Conservation (phyloP, 208 protist species). For the Phytomonas serpens region DNA sequence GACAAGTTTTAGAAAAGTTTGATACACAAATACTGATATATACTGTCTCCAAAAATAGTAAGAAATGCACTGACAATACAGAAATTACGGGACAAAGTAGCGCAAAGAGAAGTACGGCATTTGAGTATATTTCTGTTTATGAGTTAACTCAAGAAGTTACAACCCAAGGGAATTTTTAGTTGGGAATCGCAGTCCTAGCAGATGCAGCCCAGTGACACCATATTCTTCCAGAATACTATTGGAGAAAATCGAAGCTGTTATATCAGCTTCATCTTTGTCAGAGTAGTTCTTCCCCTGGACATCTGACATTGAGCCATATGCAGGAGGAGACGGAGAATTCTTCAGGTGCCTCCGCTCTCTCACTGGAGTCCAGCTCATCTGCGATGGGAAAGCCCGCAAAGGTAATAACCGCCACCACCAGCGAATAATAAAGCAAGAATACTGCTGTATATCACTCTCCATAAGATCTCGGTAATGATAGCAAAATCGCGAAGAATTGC, state of each 20-base stretch:
- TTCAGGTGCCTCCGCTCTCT: neutral
- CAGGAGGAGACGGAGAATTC: neutral
- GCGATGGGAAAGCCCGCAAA: slow-evolving; percentile 42
- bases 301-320: slow-evolving; percentile 7
- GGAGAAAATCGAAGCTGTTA: slow-evolving; percentile 2
- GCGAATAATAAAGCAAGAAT: slow-evolving; percentile 35
- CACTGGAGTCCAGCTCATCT: slow-evolving; percentile 21
- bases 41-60: slow-evolving; percentile 1
- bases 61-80: neutral
- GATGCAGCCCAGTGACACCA: slow-evolving; percentile 31
- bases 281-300: slow-evolving; percentile 15
- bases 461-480: slow-evolving; percentile 38
- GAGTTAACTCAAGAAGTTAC: neutral
- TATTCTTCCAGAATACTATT: slow-evolving; percentile 20
- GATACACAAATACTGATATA: slow-evolving; percentile 11
- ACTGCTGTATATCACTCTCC: slow-evolving; percentile 38
- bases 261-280: slow-evolving; percentile 14
- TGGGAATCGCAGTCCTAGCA: slow-evolving; percentile 53
- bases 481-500: neutral
- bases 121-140: slow-evolving; percentile 9
- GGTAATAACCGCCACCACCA: slow-evolving; percentile 78
- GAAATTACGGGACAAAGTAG: slow-evolving; percentile 8
- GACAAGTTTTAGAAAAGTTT: slow-evolving; percentile 2
- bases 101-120: slow-evolving; percentile 3
- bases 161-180: slow-evolving; percentile 34